Base-by-base conservation (phyloP, 23 red algal species). In the Pyropia yezoensis region DNA sequence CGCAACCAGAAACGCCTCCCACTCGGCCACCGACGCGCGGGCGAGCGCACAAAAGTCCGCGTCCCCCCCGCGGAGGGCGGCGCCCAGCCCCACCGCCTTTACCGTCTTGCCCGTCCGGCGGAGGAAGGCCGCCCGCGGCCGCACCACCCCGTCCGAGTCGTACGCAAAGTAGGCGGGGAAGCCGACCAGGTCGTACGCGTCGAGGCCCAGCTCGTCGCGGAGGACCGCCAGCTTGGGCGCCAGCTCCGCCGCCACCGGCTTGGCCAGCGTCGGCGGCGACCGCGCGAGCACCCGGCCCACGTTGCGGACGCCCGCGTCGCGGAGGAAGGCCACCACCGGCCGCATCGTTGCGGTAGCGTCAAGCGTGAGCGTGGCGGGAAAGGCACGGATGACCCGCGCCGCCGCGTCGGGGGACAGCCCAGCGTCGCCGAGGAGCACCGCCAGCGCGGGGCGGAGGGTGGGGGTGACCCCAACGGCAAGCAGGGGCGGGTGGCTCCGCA, bases 101-200 rank as follows among this genome's bases (percentile, higher is more conserved):
- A 90, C 45, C 4, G 70, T 66, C 11, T 14, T 13, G 32, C 89
- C 80, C 21, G 23, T 50, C 54, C 54, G 53, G 16, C 50, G 51
- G 18, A 81, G 53, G 80, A 85, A 95, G 18, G 61, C 51, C 16
- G 77, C 72, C 33, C 89, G 74, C 20, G 89, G 89, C 53, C 53
- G 60, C 13, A 95, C 85, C 29, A 71, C 54, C 24, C 51, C 61
- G 32, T 61, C 66, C 15, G 85, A 58, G 27, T 65, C 69, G 66
- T 87, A 95, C 1, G 89, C 85, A 49, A 95, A 84, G 32, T 66
- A 64, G 14, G 59, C 78, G 16, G 89, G 89, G 69, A 95, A 95
- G 20, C 57, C 23, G 14, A 80, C 52, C 57, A 95, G 53, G 23
- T 78, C 80, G 57, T 72, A 50, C 50, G 59, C 29, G 47, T 76